Percentiles rank a stretch among this genome's conserved stretches.
Conservation (phyloP, 1,284 basidiomycete genomes). For the Moniliella sp. region DNA sequence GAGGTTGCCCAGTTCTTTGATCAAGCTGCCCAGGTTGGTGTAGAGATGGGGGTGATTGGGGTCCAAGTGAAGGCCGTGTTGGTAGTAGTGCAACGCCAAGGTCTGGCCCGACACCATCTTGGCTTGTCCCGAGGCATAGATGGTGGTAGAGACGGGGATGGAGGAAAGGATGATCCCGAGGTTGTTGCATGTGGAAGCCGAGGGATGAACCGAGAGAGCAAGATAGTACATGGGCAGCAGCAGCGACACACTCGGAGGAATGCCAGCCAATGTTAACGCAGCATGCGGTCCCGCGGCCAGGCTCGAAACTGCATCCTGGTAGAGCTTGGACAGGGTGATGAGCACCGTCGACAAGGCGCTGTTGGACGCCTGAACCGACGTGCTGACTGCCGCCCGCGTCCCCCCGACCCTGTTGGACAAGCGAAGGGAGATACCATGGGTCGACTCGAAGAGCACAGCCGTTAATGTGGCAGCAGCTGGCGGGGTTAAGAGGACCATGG, state of each 20-base stretch:
- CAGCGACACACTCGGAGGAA: slow-evolving; percentile 39
- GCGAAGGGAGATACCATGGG: too few species aligned
- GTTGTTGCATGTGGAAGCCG: slow-evolving; percentile 45
- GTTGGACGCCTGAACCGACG: too few species aligned
- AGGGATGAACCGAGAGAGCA: slow-evolving; percentile 41
- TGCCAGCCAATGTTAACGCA: slow-evolving; percentile 20
- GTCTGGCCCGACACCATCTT: slow-evolving; percentile 24
- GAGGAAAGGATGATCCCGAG: slow-evolving; percentile 44
- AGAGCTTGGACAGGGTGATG: slow-evolving; percentile 43
- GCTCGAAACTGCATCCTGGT: slow-evolving; percentile 37
- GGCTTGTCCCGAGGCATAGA: slow-evolving; percentile 26
- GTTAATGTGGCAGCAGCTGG: too few species aligned
- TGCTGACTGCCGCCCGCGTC: too few species aligned
- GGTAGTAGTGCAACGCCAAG: slow-evolving; percentile 43
- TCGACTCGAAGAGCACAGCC: too few species aligned
- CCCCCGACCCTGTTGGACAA: too few species aligned
- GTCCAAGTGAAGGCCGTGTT: slow-evolving; percentile 42
- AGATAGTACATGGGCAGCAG: slow-evolving; percentile 44
- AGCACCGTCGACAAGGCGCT: slow-evolving; percentile 42
- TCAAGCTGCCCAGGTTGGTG: slow-evolving; percentile 44
- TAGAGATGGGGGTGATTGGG: slow-evolving; percentile 43
- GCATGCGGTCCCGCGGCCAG: slow-evolving; percentile 13
- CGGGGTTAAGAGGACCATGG: too few species aligned
- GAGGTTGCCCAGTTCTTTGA: slow-evolving; percentile 43
- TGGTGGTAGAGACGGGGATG: slow-evolving; percentile 32